Evolutionary conservation across 768 basidiomycete species (phyloP).

Genomic region (Strobilomyces echinocephalus): DNA sequence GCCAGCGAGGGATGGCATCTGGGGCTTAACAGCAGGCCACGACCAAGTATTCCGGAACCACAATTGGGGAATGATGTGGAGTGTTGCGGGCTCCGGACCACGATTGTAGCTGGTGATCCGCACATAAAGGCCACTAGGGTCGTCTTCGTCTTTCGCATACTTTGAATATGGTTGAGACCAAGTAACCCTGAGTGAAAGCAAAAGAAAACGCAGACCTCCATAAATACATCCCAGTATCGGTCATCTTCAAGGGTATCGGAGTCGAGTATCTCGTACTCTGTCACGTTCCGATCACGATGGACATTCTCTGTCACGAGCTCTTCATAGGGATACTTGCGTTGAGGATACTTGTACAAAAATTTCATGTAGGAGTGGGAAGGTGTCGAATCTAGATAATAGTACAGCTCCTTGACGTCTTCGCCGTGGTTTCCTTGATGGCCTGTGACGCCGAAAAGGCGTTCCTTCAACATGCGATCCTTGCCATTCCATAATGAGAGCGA

Average conservation of each 20-base stretch:
- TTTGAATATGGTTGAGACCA: constrained; percentile 28
- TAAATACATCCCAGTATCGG: constrained; percentile 97
- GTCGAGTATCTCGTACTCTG: constrained; percentile 92
- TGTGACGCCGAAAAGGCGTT: constrained; percentile 93
- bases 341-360: constrained; percentile 98
- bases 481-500: constrained; percentile 93
- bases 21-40: constrained; percentile 70
- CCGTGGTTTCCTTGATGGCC: constrained; percentile 98
- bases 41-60: constrained; percentile 99
- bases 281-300: constrained; percentile 76
- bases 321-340: constrained; percentile 89
- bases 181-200: constrained; percentile 3
- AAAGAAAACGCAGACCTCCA: constrained; percentile 62
- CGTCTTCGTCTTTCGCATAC: constrained; percentile 97
- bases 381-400: constrained; percentile 97
- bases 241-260: constrained; percentile 89
- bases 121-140: constrained; percentile 82
- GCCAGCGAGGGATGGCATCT: constrained; percentile 56
- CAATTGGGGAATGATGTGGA: constrained; percentile 92
- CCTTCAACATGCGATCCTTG: constrained; percentile 90
- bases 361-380: constrained; percentile 99
- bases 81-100: constrained; percentile 88
- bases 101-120: constrained; percentile 97
- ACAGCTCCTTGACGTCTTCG: constrained; percentile 98
- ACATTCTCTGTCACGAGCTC: constrained; percentile 83